Conservation (phyloP, 306 rosid species). For the Aeschynomene evenia region DNA sequence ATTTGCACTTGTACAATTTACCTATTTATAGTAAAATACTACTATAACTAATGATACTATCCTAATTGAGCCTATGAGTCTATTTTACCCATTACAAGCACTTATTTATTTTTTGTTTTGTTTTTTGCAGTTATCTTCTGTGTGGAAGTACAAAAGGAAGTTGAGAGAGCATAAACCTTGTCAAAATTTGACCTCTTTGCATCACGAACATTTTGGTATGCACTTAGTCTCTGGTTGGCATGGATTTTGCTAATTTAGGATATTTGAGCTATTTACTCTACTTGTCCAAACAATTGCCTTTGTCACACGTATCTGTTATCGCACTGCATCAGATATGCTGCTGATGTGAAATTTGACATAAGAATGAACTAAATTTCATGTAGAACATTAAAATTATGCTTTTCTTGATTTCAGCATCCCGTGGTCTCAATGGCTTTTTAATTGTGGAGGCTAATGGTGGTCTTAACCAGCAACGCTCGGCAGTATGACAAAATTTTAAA, state of each 20-base stretch:
- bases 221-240: not conserved
- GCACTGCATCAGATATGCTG: not conserved
- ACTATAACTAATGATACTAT: too few species aligned
- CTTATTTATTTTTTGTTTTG: not conserved
- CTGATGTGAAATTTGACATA: conserved; percentile 11
- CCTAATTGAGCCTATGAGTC: too few species aligned
- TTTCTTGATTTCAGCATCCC: conserved; percentile 52
- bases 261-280: conserved; percentile 12
- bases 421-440: conserved; percentile 64
- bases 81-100: too few species aligned
- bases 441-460: conserved; percentile 97
- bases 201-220: conserved; percentile 56
- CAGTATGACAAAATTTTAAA: conserved; percentile 48
- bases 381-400: conserved; percentile 7
- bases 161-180: conserved; percentile 83
- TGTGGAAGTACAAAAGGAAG: conserved; percentile 87
- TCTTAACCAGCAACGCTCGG: conserved; percentile 96
- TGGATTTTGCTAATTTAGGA: not conserved
- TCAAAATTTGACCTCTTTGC: conserved; percentile 60
- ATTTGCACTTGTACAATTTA: too few species aligned
- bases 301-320: not conserved
- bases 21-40: too few species aligned
- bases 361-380: not conserved
- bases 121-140: conserved; percentile 69
- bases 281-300: not conserved